Evolutionary conservation across 768 basidiomycete genomes (phyloP).

Genomic region (Russula griseocarnosa): DNA sequence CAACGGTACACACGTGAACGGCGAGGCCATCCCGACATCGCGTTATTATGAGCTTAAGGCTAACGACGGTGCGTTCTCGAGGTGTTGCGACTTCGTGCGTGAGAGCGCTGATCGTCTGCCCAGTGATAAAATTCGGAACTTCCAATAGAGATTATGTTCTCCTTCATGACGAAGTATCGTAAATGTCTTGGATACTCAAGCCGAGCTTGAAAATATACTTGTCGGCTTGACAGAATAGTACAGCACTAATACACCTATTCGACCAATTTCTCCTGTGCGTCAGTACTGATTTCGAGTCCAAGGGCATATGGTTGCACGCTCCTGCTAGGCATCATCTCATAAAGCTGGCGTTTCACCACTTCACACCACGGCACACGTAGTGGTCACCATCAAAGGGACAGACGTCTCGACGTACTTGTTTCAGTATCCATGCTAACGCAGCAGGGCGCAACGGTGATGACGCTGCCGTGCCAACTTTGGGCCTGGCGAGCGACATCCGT

Average conservation of each 20-base stretch:
- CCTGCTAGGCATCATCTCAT: background rate
- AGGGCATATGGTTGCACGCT: too few relatives aligned
- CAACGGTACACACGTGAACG: constrained; percentile 91
- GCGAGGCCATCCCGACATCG: constrained; percentile 74
- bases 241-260: too few relatives aligned
- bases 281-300: too few relatives aligned
- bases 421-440: background rate
- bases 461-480: background rate
- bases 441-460: too few relatives aligned
- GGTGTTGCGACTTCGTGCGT: background rate
- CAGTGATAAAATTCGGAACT: constrained; percentile 84
- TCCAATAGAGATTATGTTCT: constrained; percentile 82
- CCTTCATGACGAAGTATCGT: constrained; percentile 66
- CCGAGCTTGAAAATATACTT: background rate
- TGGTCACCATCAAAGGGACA: background rate
- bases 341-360: background rate
- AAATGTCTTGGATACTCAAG: background rate
- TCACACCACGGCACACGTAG: too few relatives aligned
- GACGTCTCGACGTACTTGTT: background rate
- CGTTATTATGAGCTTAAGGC: constrained; percentile 81
- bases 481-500: background rate
- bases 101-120: constrained; percentile 16
- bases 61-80: constrained; percentile 60
- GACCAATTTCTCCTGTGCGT: too few relatives aligned
- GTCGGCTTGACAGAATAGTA: too few relatives aligned